These are phyloP conservation scores for Termitomyces sp. DNA, from an alignment of 768 basidiomycete species.

Conservation along the genomic window DNA sequence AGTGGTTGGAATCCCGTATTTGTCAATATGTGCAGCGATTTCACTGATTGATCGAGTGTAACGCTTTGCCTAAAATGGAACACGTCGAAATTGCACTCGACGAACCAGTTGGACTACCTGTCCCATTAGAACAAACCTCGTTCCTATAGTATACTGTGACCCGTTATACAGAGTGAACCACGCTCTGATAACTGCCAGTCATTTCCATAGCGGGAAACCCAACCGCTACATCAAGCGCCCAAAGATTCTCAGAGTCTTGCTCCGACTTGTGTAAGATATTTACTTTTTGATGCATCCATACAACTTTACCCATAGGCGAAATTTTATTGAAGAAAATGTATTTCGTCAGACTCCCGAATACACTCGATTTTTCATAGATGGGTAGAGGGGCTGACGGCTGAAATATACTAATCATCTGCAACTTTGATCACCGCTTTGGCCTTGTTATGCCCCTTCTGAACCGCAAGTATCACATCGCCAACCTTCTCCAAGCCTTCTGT, in stretches of 20 bases:
- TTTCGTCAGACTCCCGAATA: not conserved
- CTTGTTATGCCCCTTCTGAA: slow-evolving; percentile 23
- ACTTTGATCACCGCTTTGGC: slow-evolving; percentile 23
- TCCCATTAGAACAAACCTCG: too few species aligned
- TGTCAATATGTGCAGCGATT: not conserved
- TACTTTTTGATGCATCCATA: not conserved
- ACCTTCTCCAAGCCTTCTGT: slow-evolving; percentile 36
- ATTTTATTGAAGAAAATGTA: not conserved
- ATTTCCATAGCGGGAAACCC: too few species aligned
- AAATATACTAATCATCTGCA: slow-evolving; percentile 15
- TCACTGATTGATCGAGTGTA: not conserved
- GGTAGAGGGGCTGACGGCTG: not conserved
- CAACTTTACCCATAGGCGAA: not conserved
- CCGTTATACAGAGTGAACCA: too few species aligned
- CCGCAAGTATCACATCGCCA: slow-evolving; percentile 29
- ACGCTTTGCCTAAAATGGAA: too few species aligned
- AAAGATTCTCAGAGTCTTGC: slow-evolving; percentile 1
- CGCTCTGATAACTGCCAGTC: too few species aligned
- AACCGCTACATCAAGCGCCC: not conserved
- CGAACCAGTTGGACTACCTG: too few species aligned
- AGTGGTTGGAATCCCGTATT: not conserved
- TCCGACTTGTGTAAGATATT: not conserved
- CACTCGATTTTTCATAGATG: too few species aligned
- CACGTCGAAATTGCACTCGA: too few species aligned
- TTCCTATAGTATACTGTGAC: too few species aligned